Evolutionary conservation across 345 rosid species (phyloP), one percentile per base, ranked within the genome.

Genomic region (Sapria himalayana): DNA sequence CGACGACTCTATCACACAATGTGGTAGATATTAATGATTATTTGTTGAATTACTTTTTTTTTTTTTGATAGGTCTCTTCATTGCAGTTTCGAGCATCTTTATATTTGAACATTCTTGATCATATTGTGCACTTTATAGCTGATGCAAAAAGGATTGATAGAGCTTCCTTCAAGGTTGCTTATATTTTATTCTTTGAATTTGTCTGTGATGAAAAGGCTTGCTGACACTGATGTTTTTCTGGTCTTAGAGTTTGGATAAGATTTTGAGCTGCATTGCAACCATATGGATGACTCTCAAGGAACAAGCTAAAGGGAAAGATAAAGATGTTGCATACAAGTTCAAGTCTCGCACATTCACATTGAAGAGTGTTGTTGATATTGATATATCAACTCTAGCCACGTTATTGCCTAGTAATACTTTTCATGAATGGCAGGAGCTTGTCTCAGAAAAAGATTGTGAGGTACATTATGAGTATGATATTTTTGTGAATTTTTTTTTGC

Each of bases 271-370:
- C 34, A 70, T 76, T 56, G 73, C 76, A 22, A 58, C 52, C 56
- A 63, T 54, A 49, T 86, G 97, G 97, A 62, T 74, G 78, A 56
- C 48, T 45, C 68, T 82, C 77, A 86, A 86, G 59, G 61, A 52
- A 55, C 66, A 86, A 66, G 64, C 50, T 10, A 72, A 56, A 50
- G 49, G 53, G 55, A 75, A 69, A 64, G 82, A 72, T 44, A 74
- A 76, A 38, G 34, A 33, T 53, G 67, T 61, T 48, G 43, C 69
- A 33, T 86, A 62, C 68, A 78, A 64, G 55, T 81, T 81, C 56
- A 76, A 68, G 59, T 63, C 93, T 48, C 76, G 94, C 38, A 80
- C 64, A 48, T 76, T 82, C 56, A 60, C 59, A 51, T 72, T 86
- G 47, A 70, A 76, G 44, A 66, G 54, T 58, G 70, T 86, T 38